Evolutionary conservation across 768 basidiomycete genomes (phyloP), one percentile per base, ranked within the genome.

Genomic region (Mycena pura): DNA sequence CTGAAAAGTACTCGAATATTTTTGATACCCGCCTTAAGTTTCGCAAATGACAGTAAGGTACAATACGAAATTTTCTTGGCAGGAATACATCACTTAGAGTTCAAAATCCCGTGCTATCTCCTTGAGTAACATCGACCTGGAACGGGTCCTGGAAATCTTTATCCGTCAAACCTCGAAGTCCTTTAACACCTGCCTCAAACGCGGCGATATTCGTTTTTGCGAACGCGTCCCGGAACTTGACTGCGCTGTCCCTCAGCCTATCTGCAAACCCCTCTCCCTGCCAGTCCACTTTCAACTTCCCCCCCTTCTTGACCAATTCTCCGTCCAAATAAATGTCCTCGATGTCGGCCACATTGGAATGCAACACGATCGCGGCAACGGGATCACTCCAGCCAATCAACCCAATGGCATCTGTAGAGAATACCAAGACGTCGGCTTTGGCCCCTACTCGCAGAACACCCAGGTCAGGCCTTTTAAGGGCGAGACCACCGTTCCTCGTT

Each of bases 331-430:
- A 60, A 46, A 60, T 17, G 27, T 51, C 50, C 44, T 60, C 49
- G 41, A 60, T 53, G 58, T 60, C 51, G 27, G 49, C 58, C 17
- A 60, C 58, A 25, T 60, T 51, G 6, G 58, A 45, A 60, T 60
- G 58, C 22, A 60, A 22, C 32, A 60, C 51, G 9, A 60, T 40
- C 15, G 58, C 58, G 3, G 58, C 50, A 21, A 60, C 58, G 19
- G 58, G 58, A 15, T 60, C 58, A 22, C 49, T 53, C 58, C 58
- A 60, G 41, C 58, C 58, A 9, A 60, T 32, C 39, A 60, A 15
- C n/a, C 51, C 51, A 22, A 53, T 45, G 10, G 58, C 49, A 19
- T 60, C 58, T 5, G 49, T 53, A 3, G 41, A 51, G n/a, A 51
- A 60, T 15, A 60, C 41, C 32, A 60, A 13, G n/a, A 59, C 41